Base-by-base conservation (phyloP, 2,329 filamentous ascomycete species). In the Eutypa lata region DNA sequence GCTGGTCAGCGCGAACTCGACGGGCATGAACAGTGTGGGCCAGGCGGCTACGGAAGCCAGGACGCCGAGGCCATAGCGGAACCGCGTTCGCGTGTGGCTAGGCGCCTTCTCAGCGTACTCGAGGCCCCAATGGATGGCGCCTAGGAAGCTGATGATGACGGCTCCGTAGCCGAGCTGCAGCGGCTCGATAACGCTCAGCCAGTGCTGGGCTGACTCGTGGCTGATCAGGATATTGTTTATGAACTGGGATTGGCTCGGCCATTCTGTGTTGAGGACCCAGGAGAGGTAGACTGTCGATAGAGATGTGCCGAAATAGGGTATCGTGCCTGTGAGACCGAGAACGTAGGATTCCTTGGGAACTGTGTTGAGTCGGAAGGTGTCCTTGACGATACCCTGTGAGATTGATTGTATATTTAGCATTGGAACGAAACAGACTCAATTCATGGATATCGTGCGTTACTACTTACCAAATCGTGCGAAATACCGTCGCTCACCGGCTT, bases 101-200 rank as follows among this genome's bases (percentile, higher is more conserved):
- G 71, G 86, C 74, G 69, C 79, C 86, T 73, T 87, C 76, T 81
- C 81, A 48, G 89, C 89, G 70, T 87, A 95, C 72, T 96, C 91
- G 18, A 96, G 79, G 52, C 92, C 92, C 93, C 83, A 97, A 72
- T 97, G 93, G 64, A 96, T 86, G 33, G 92, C 92, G 44, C 93
- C 93, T 1, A 97, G 82, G 78, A 96, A 97, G 26, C 91, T 96
- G 63, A 96, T 89, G 64, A 96, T 94, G 53, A 95, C 84, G 47
- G 92, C 93, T 51, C 93, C 92, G 64, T 95, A 96, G 54, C 91
- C 92, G 51, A 97, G 81, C 72, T 97, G 93, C 50, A 97, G 74
- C 13, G 91, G 91, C 73, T 96, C 91, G 28, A 96, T 77, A 16
- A 91, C 70, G 59, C 87, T 81, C 10, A 97, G 79, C 51, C 91